Base-by-base conservation (phyloP, 306 rosid species). In the Trifolium dubium region DNA sequence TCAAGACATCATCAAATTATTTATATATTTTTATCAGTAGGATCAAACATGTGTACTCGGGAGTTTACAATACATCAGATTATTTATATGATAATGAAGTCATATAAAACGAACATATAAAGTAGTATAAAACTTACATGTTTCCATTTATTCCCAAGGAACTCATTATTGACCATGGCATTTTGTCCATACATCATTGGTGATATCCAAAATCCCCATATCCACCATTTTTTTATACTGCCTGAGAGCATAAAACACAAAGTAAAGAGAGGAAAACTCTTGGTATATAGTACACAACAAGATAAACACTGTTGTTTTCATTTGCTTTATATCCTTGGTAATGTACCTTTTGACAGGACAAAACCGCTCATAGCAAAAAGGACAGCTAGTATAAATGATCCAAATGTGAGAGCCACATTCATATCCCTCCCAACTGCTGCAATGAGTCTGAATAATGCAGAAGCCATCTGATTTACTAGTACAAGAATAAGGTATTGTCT, bases 391-490 rank as follows among this genome's bases (percentile, higher is more conserved):
- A 64, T 4, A 56, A 88, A 81, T 0, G 86, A 76, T 2, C 88
- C 87, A 14, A 85, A 54, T 51, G 92, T 85, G 55, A 69, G 69
- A 63, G 92, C 86, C 31, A 85, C 79, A 4, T 73, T 85, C 81
- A 88, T 7, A 19, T 82, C 82, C 67, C 92, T 83, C 62, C 92
- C 85, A 49, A 85, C 61, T 76, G 88, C 92, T 70, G 85, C 89
- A 67, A 85, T 11, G 62, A 81, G 64, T 77, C 86, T 64, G 69
- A 81, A 81, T 70, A 88, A 64, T 59, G 69, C 75, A 4, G 86
- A 79, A 67, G 92, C 88, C 92, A 85, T 88, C 72, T 88, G 92
- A 74, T 71, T 50, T 28, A 88, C 69, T 49, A 88, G 85, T 40
- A 64, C 46, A 14, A 88, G 89, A 67, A 85, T 5, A 55, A 88